These are phyloP conservation scores for Aspergillus japonicus DNA, from an alignment of 2,329 filamentous ascomycete genomes.

Conservation along the genomic window DNA sequence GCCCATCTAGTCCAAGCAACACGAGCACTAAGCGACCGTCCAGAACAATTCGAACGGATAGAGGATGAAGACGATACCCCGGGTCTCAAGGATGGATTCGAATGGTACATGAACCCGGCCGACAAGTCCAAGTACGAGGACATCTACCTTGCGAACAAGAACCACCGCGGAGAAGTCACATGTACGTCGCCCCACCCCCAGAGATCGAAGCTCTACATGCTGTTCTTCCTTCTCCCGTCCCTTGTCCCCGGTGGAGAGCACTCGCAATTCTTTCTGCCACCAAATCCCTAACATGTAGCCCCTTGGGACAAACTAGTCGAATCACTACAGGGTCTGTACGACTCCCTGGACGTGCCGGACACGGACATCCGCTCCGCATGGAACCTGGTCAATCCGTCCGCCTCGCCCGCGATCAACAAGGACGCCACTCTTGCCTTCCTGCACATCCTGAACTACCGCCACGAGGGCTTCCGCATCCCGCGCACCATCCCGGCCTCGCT, in stretches of 20 bases:
- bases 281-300: conserved; percentile 8
- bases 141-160: conserved; percentile 90
- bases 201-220: too few relatives aligned
- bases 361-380: conserved; percentile 86
- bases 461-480: conserved; percentile 92
- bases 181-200: conserved; percentile 54
- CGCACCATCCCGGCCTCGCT: conserved; percentile 89
- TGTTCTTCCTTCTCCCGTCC: too few relatives aligned
- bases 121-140: conserved; percentile 96
- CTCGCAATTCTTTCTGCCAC: too few relatives aligned
- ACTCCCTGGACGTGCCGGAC: conserved; percentile 63
- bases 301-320: conserved; percentile 57
- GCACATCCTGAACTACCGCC: conserved; percentile 92
- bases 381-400: conserved; percentile 96
- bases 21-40: conserved; percentile 74
- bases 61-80: conserved; percentile 75
- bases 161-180: conserved; percentile 78
- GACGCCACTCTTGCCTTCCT: conserved; percentile 92
- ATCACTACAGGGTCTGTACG: conserved; percentile 79
- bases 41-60: conserved; percentile 79
- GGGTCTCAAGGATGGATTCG: conserved; percentile 91
- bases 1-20: conserved; percentile 83
- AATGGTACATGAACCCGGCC: conserved; percentile 96
- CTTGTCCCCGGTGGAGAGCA: too few relatives aligned
- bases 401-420: conserved; percentile 80